phyloP scores from a whole-genome alignment of 31 red algal genomes.

The Asparagopsis taxiformis region DNA sequence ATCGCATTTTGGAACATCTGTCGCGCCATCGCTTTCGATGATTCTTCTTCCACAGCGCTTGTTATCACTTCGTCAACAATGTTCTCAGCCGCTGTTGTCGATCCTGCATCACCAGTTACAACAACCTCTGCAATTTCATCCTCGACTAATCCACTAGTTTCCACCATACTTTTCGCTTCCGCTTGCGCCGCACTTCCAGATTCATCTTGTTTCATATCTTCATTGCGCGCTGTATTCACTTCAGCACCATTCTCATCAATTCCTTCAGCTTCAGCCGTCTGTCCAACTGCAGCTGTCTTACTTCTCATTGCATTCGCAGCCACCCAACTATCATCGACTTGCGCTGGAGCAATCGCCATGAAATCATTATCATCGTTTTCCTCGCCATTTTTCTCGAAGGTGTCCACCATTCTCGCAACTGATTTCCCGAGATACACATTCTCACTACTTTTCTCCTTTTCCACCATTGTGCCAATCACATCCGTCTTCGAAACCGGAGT shows the following conservation, averaged over 20 bases:
- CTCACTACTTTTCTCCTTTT: neutral
- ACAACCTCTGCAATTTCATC: neutral
- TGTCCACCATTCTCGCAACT: neutral
- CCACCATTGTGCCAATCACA: neutral
- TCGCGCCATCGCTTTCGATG: slow-evolving; percentile 13
- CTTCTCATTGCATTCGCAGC: slow-evolving; percentile 6
- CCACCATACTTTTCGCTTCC: neutral
- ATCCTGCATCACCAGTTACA: neutral
- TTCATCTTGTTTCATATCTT: neutral
- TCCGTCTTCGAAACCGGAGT: neutral
- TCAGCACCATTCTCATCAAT: neutral
- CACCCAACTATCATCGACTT: slow-evolving; percentile 53
- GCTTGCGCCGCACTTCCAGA: neutral
- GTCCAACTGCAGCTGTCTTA: neutral
- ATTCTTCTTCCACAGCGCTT: slow-evolving; percentile 9
- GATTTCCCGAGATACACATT: neutral
- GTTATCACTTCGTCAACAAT: neutral
- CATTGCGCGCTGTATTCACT: neutral
- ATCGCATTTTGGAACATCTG: slow-evolving; percentile 46
- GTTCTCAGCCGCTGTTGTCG: neutral
- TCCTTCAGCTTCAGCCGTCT: neutral
- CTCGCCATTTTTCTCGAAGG: neutral
- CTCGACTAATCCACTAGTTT: no score
- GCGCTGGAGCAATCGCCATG: slow-evolving; percentile 43
- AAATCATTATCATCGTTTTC: slow-evolving; percentile 33